Base-by-base conservation (phyloP, 805 yeast species). In the Pichia occidentalis region DNA sequence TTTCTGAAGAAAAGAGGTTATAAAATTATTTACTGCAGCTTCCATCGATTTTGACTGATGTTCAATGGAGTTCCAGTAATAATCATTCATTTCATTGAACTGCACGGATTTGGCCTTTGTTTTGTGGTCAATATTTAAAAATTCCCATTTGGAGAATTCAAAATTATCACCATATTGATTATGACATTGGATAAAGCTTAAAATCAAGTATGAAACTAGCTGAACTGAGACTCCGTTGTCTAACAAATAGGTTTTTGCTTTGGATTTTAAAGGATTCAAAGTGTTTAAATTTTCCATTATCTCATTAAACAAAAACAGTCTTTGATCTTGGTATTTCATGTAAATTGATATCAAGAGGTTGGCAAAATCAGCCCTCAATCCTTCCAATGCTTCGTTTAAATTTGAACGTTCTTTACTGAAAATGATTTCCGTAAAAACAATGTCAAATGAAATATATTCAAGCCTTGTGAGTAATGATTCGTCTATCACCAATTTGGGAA, bases 231-330 rank as follows among this genome's bases (percentile, higher is more conserved):
- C 51, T 1, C 80, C 81, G 23, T 67, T 53, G 0, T 65, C 43
- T 0, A 75, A 38, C 29, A 64, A 61, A 29, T 57, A 61, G 32
- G 67, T 72, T 34, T 77, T 61, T 0, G 77, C 65, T 4, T 48
- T 40, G 0, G 55, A 29, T 46, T 72, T 77, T 21, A 64, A 63
- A 0, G 60, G 56, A 0, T 83, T 73, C 3, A 78, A 48, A 17
- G 61, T 65, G 32, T 71, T 74, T 37, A 77, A 58, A 38, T 70
- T 71, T 2, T 68, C 57, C 10, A 80, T 48, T 2, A 82, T 48
- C 52, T 85, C 92, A 37, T 71, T 71, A 7, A 84, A 48, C 5
- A 85, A 66, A 50, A 78, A 80, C 1, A 59, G 57, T 39, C 83
- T 60, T 49, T 85, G 94, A 28, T 67, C 70, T 1, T 62, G 57